Evolutionary conservation across 441 rosid genomes (phyloP).

Genomic region (Breynia disticha): DNA sequence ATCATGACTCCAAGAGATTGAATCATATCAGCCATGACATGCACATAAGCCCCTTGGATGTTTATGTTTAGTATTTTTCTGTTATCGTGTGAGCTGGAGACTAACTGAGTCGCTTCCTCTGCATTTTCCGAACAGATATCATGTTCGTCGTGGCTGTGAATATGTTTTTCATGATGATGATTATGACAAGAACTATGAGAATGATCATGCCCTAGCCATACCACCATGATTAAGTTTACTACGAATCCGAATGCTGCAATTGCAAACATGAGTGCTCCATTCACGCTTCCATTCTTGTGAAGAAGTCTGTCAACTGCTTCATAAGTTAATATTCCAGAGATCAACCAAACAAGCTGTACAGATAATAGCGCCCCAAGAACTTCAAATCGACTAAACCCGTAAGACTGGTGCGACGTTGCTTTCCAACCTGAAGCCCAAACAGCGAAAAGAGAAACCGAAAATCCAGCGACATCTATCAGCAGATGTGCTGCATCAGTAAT

Average conservation of each 20-base stretch:
- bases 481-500: slow-evolving; percentile 66
- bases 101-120: not conserved
- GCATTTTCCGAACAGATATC: not conserved
- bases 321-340: slow-evolving; percentile 46
- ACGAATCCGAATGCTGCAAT: slow-evolving; percentile 48
- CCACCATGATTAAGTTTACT: slow-evolving; percentile 47
- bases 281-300: slow-evolving; percentile 27
- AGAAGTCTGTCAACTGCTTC: slow-evolving; percentile 56
- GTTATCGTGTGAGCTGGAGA: no score
- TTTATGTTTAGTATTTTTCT: slow-evolving; percentile 23
- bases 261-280: slow-evolving; percentile 59
- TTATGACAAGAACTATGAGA: slow-evolving; percentile 14
- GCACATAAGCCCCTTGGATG: slow-evolving; percentile 43
- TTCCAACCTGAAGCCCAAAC: slow-evolving; percentile 63
- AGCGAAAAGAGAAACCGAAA: slow-evolving; percentile 44
- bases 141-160: not conserved
- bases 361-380: slow-evolving; percentile 72
- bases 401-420: slow-evolving; percentile 43
- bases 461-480: slow-evolving; percentile 55
- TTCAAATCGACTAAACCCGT: slow-evolving; percentile 60
- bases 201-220: slow-evolving; percentile 46
- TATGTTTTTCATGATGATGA: not conserved
- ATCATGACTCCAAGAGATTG: slow-evolving; percentile 54
- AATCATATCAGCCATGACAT: slow-evolving; percentile 41
- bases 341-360: slow-evolving; percentile 67